Conservation (phyloP, 129 eudicot genomes). For the Rutidosis leptorrhynchoides region DNA sequence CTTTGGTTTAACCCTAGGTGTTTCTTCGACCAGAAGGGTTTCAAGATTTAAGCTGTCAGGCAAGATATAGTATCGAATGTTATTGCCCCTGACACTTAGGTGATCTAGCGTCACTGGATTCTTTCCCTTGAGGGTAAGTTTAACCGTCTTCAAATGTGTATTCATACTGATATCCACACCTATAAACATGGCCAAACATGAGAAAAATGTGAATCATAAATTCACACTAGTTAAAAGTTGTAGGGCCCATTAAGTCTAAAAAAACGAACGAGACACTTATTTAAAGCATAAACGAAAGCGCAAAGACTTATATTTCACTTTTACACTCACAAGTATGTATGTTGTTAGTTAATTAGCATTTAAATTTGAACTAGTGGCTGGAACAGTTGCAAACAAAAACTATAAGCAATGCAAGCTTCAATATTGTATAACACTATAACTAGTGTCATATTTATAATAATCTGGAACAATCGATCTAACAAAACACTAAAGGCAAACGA, state of each 20-base stretch:
- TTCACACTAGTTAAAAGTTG: not conserved
- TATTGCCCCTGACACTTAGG: constrained; percentile 93
- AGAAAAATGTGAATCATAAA: not conserved
- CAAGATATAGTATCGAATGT: constrained; percentile 83
- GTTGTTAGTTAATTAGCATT: not conserved
- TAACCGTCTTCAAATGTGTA: constrained; percentile 88
- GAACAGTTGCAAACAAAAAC: not conserved
- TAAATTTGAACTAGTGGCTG: not conserved
- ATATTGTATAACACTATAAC: too few species aligned
- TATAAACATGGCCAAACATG: constrained; percentile 27
- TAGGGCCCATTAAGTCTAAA: not conserved
- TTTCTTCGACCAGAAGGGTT: constrained; percentile 87
- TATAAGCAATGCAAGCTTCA: constrained; percentile 8
- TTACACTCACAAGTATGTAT: constrained; percentile 7
- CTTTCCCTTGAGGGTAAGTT: constrained; percentile 85
- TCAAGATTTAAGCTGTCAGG: constrained; percentile 97
- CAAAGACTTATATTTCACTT: not conserved
- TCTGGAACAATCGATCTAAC: not conserved
- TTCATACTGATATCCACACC: constrained; percentile 97
- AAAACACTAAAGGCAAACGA: too few species aligned
- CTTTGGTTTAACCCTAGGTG: constrained; percentile 93
- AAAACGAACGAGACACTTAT: not conserved
- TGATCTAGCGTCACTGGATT: constrained; percentile 91
- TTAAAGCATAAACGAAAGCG: not conserved
- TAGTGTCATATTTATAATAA: not conserved